A percentile compares a stretch with the other conserved stretches of the same genome.
Evolutionary conservation across 2,329 filamentous ascomycete genomes (phyloP).

Genomic region (Mariannaea elegans): DNA sequence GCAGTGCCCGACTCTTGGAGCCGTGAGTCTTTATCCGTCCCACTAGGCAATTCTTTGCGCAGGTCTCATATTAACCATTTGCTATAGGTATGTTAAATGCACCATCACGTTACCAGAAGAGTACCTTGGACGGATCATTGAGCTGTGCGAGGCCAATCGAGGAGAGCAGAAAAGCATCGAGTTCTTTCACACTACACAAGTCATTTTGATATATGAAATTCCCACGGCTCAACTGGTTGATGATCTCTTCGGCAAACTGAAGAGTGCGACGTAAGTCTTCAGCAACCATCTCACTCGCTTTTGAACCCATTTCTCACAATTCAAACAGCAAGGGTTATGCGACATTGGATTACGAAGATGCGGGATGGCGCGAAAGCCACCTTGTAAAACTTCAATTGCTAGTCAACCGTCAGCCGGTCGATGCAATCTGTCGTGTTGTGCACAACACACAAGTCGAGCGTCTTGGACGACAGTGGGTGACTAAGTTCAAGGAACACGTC

Average conservation of each 20-base stretch:
- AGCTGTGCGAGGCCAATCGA: constrained; percentile 89
- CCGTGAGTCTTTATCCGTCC: constrained; percentile 50
- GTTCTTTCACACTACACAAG: constrained; percentile 91
- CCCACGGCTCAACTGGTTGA: constrained; percentile 92
- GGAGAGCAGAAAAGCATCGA: constrained; percentile 88
- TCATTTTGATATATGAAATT: constrained; percentile 92
- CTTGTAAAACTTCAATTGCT: constrained; percentile 91
- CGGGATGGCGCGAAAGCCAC: constrained; percentile 81
- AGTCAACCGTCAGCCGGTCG: constrained; percentile 92
- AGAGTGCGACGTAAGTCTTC: constrained; percentile 74
- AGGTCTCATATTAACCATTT: neutral
- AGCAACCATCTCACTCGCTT: neutral
- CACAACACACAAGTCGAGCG: constrained; percentile 83
- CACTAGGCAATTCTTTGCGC: neutral
- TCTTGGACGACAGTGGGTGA: constrained; percentile 87
- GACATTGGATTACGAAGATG: constrained; percentile 95
- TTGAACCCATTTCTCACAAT: neutral
- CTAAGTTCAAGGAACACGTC: constrained; percentile 96
- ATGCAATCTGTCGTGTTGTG: constrained; percentile 91
- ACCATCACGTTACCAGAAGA: constrained; percentile 94
- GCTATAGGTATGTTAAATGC: constrained; percentile 70
- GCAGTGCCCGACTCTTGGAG: constrained; percentile 58
- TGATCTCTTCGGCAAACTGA: constrained; percentile 96
- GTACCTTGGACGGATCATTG: constrained; percentile 92
- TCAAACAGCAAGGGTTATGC: constrained; percentile 81